Conservation (phyloP, 106 monocot species). For the Dioscorea alata region DNA sequence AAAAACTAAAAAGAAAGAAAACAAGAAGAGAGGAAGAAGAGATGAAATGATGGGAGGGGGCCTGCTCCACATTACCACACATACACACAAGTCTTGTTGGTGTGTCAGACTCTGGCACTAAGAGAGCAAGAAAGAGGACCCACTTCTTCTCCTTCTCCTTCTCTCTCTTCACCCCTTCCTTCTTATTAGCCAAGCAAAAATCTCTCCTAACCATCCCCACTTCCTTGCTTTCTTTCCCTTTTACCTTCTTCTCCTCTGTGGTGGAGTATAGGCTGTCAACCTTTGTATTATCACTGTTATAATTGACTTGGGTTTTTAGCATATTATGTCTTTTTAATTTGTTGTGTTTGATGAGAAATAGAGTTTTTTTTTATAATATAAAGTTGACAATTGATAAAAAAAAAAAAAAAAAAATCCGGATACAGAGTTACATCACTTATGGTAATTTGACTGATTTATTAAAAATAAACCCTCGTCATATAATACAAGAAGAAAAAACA, state of each 20-base stretch:
- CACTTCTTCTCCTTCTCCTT: background rate
- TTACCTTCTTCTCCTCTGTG: background rate
- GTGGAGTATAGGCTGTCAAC: background rate
- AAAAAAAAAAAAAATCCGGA: no score
- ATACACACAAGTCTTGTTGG: background rate
- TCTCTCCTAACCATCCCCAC: background rate
- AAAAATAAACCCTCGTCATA: no score
- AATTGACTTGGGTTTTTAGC: background rate
- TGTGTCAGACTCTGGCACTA: slow-evolving; percentile 1
- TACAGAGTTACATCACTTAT: no score
- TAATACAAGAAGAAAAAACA: no score
- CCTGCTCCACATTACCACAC: background rate
- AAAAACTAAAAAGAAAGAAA: no score
- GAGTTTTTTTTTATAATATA: no score
- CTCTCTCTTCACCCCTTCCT: background rate
- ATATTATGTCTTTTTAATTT: no score
- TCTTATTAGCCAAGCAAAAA: background rate
- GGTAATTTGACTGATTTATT: no score
- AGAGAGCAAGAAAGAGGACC: background rate
- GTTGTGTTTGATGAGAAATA: no score
- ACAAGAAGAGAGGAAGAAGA: no score
- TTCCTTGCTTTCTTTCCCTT: background rate
- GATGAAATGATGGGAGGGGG: background rate
- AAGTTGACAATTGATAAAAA: no score
- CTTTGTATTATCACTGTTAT: background rate